These are phyloP conservation scores for Penicillium paradoxum DNA, from an alignment of 495 filamentous ascomycete species.

Conservation along the genomic window DNA sequence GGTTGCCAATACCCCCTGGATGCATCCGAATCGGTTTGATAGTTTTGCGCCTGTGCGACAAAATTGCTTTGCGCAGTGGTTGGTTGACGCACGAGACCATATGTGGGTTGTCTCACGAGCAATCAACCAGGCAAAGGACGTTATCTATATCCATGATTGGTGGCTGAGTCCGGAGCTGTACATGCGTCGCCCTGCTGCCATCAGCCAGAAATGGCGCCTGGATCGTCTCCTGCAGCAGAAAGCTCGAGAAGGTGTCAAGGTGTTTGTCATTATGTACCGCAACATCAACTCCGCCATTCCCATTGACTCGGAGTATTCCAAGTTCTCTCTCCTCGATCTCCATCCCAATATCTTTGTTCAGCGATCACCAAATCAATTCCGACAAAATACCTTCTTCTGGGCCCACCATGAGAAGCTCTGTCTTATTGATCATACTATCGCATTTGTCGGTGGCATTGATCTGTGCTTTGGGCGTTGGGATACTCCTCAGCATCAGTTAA, in stretches of 20 bases:
- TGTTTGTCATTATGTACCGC: constrained; percentile 97
- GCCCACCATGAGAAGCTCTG: constrained; percentile 97
- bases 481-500: constrained; percentile 82
- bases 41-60: constrained; percentile 90
- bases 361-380: constrained; percentile 91
- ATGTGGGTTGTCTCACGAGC: constrained; percentile 99
- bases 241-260: constrained; percentile 90
- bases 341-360: constrained; percentile 96
- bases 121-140: constrained; percentile 96
- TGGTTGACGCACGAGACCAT: constrained; percentile 94
- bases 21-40: constrained; percentile 75
- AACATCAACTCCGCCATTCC: constrained; percentile 98
- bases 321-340: constrained; percentile 92
- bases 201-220: constrained; percentile 97
- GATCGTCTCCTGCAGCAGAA: constrained; percentile 93
- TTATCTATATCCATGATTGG: constrained; percentile 99
- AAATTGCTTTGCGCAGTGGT: constrained; percentile 88
- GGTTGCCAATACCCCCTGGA: constrained; percentile 74
- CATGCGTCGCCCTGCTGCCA: constrained; percentile 88
- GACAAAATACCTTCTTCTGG: constrained; percentile 99
- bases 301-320: constrained; percentile 98
- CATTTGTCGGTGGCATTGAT: constrained; percentile 95
- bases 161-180: constrained; percentile 97
- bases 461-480: constrained; percentile 98
- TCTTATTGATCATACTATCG: constrained; percentile 92